phyloP scores from a whole-genome alignment of 2,329 filamentous ascomycete genomes.

The Phaeosphaeria sp. region DNA sequence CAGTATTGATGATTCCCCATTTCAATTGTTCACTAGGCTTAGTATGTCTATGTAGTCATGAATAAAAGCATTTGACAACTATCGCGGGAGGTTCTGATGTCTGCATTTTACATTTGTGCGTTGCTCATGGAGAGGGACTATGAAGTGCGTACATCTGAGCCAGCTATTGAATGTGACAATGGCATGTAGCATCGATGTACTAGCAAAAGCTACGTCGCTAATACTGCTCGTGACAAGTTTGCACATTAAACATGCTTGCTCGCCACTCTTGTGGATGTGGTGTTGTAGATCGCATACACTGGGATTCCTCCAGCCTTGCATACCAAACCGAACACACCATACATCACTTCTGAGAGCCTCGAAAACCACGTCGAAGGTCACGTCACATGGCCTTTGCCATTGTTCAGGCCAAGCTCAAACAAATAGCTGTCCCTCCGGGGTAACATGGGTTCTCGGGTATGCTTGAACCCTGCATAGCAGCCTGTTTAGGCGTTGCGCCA shows the following conservation, averaged over 20 bases:
- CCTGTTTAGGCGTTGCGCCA: background rate
- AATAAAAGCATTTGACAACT: too few species aligned
- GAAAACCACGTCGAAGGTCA: background rate
- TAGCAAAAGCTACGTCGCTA: background rate
- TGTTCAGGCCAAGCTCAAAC: background rate
- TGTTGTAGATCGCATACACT: background rate
- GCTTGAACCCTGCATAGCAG: background rate
- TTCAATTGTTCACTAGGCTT: background rate
- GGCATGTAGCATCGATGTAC: background rate
- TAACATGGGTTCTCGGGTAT: background rate
- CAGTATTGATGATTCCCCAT: background rate
- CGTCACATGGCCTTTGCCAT: background rate
- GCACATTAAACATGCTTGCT: background rate
- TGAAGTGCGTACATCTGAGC: too few species aligned
- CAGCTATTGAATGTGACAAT: background rate
- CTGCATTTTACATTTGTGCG: too few species aligned
- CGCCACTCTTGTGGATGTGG: background rate
- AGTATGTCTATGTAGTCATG: background rate
- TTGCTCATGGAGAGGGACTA: too few species aligned
- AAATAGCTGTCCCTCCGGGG: background rate
- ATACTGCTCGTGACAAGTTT: background rate
- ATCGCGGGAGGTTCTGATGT: too few species aligned
- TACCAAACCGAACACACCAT: background rate
- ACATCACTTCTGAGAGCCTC: background rate
- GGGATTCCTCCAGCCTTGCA: background rate